These are phyloP conservation scores for Penicillium aurantiogriseum DNA, from an alignment of 2,329 filamentous ascomycete genomes.

Conservation along the genomic window DNA sequence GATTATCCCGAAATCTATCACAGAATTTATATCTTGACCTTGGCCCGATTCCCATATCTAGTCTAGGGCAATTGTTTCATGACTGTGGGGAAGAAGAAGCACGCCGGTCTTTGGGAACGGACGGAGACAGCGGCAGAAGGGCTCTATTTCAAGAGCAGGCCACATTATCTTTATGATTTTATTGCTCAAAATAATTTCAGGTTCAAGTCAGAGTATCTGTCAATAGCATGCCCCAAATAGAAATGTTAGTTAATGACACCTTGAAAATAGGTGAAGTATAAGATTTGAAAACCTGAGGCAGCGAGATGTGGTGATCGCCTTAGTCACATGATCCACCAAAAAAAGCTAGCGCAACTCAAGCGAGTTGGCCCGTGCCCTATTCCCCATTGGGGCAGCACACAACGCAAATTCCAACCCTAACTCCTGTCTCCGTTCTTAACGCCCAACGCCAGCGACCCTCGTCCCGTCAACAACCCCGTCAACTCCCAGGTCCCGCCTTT, in stretches of 20 bases:
- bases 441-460: slow-evolving; percentile 36
- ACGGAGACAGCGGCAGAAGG: neutral
- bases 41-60: neutral
- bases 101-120: neutral
- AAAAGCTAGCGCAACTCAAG: slow-evolving; percentile 29
- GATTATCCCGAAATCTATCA: neutral
- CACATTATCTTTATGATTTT: neutral
- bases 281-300: slow-evolving; percentile 1
- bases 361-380: slow-evolving; percentile 33
- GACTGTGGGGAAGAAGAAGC: neutral
- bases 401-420: slow-evolving; percentile 37
- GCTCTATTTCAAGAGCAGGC: neutral
- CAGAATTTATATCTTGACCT: neutral
- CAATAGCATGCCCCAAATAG: neutral
- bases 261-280: slow-evolving; percentile 2
- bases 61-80: neutral
- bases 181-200: accelerated
- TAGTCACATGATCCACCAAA: slow-evolving; percentile 15
- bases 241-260: neutral
- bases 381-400: slow-evolving; percentile 32
- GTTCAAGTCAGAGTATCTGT: no score
- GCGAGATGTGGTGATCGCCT: slow-evolving; percentile 3
- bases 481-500: slow-evolving; percentile 31
- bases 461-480: slow-evolving; percentile 37
- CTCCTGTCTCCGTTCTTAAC: slow-evolving; percentile 31